Base-by-base conservation (phyloP, 345 rosid genomes). In the Aquilaria sinensis region DNA sequence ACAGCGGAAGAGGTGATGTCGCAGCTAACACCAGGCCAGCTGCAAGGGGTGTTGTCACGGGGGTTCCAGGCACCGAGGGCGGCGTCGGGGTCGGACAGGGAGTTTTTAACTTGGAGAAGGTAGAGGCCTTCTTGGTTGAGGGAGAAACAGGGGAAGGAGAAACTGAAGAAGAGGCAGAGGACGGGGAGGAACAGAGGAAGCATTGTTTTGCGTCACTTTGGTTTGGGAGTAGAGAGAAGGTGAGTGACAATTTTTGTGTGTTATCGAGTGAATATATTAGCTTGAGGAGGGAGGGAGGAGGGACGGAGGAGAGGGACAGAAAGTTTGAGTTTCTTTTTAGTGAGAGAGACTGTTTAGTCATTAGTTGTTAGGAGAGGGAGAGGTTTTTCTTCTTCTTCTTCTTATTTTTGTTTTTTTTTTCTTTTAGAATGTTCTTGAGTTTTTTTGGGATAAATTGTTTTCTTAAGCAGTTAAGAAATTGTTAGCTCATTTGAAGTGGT, bases 41-140 rank as follows among this genome's bases (percentile, higher is more conserved):
- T 67, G 45, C 96, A 89, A 0, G 96, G 93, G 2, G 80, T 72
- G 23, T 52, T 64, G 56, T 81, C 81, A 0, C 67, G 68, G 67
- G 77, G 71, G 55, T 75, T 77, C 96, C 93, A 89, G 11, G 85
- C 75, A 48, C 84, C 71, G 53, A 89, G 91, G 12, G 67, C 51
- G 0, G 82, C 73, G 72, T 77, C 82, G 0, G 93, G 93, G 71
- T 86, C 96, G 47, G 76, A 68, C 14, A 89, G 68, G 23, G 81
- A 65, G 74, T 16, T 70, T 55, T 75, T 86, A 10, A 73, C 68
- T 54, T 74, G 81, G 31, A 73, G 80, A 23, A 89, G 88, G 70
- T 69, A 77, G 13, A 78, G 80, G 3, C 87, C 96, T 72, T 89
- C 93, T 11, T 83, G 89, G 85, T 79, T 89, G 0, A 86, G 73